phyloP scores from a whole-genome alignment of 2,329 filamentous ascomycete genomes.

The Fusarium hainanense region DNA sequence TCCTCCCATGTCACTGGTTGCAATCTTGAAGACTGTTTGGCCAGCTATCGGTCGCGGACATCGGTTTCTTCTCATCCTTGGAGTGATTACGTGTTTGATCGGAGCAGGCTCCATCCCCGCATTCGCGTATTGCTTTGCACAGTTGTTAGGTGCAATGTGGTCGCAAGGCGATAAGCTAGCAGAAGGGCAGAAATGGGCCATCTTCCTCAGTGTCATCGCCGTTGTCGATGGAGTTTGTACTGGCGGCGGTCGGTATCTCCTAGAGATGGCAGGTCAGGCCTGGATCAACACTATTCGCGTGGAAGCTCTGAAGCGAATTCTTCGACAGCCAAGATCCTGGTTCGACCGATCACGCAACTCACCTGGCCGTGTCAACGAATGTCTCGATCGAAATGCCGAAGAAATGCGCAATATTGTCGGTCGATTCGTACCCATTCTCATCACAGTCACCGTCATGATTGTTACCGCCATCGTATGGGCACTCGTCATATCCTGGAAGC shows the following conservation, averaged over 20 bases:
- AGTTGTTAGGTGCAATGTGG: conserved; percentile 78
- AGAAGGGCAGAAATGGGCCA: conserved; percentile 72
- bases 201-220: conserved; percentile 76
- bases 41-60: conserved; percentile 66
- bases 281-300: conserved; percentile 81
- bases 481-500: conserved; percentile 78
- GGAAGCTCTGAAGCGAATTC: conserved; percentile 74
- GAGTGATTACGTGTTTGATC: conserved; percentile 69
- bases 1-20: conserved; percentile 33
- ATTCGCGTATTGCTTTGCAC: conserved; percentile 81
- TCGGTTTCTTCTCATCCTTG: conserved; percentile 67
- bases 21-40: conserved; percentile 70
- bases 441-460: conserved; percentile 76
- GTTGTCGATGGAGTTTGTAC: conserved; percentile 72
- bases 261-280: conserved; percentile 76
- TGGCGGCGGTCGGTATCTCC: conserved; percentile 74
- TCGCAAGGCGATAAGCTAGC: conserved; percentile 59
- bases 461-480: conserved; percentile 79
- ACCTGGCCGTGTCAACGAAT: conserved; percentile 72
- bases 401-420: conserved; percentile 87
- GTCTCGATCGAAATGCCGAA: conserved; percentile 83
- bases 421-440: conserved; percentile 76
- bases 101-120: conserved; percentile 76
- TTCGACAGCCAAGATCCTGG: conserved; percentile 82
- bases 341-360: conserved; percentile 78